phyloP scores from a whole-genome alignment of 2,329 filamentous ascomycete species.

The Paecilomyces sp. region DNA sequence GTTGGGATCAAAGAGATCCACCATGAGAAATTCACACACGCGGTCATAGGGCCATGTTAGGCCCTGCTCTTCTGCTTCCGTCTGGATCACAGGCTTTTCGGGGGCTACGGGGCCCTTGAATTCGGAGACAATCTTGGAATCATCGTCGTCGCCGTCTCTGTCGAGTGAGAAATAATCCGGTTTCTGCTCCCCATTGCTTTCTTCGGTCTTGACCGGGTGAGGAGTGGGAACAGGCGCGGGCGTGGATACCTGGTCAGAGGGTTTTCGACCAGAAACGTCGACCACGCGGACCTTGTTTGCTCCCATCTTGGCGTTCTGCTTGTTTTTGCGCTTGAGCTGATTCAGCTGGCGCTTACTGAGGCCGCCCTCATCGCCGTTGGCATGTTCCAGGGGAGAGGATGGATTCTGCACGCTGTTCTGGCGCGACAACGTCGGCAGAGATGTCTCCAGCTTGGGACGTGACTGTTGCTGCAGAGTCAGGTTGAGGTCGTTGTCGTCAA shows the following conservation, averaged over 20 bases:
- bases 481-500: slow-evolving; percentile 55
- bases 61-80: slow-evolving; percentile 68
- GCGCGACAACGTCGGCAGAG: slow-evolving; percentile 31
- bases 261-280: slow-evolving; percentile 66
- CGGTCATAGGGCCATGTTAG: slow-evolving; percentile 90
- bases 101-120: slow-evolving; percentile 79
- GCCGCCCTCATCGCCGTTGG: slow-evolving; percentile 57
- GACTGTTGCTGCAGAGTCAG: slow-evolving; percentile 37
- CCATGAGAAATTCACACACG: slow-evolving; percentile 85
- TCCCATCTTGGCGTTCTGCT: slow-evolving; percentile 79
- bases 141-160: slow-evolving; percentile 72
- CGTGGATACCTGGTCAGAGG: slow-evolving; percentile 58
- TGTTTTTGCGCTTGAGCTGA: slow-evolving; percentile 87
- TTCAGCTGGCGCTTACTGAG: slow-evolving; percentile 93
- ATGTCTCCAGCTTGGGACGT: slow-evolving; percentile 46
- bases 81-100: slow-evolving; percentile 79
- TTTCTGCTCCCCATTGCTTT: slow-evolving; percentile 55
- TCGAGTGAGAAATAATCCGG: slow-evolving; percentile 90
- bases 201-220: slow-evolving; percentile 54
- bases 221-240: slow-evolving; percentile 44
- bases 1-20: slow-evolving; percentile 85
- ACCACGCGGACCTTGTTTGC: slow-evolving; percentile 86
- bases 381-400: slow-evolving; percentile 40
- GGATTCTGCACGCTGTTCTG: slow-evolving; percentile 40
- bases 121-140: slow-evolving; percentile 85